Evolutionary conservation across 768 basidiomycete species (phyloP).

Genomic region (Serendipita sp.): DNA sequence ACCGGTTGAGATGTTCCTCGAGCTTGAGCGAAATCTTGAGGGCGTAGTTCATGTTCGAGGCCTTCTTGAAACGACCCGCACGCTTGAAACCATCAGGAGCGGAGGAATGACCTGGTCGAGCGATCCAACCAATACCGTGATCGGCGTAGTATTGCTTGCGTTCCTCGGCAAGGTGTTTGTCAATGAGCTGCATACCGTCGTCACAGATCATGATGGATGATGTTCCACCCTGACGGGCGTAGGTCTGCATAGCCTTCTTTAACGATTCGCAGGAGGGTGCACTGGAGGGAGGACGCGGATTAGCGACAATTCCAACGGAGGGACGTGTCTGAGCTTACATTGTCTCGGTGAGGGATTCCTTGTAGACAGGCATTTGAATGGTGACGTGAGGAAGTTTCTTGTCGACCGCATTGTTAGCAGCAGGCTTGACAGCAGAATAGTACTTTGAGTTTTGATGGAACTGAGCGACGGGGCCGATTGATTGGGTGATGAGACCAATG

Average conservation of each 20-base stretch:
- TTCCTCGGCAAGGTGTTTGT: constrained; percentile 15
- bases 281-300: neutral
- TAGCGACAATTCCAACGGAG: too few relatives aligned
- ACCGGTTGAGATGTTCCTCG: constrained; percentile 16
- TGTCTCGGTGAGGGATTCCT: constrained; percentile 11
- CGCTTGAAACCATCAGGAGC: constrained; percentile 19
- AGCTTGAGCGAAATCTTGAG: constrained; percentile 45
- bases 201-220: constrained; percentile 25
- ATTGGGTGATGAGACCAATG: constrained; percentile 21
- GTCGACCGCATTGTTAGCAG: constrained; percentile 3
- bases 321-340: neutral
- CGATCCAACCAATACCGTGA: constrained; percentile 20
- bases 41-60: constrained; percentile 77
- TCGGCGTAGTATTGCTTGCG: constrained; percentile 21
- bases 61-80: constrained; percentile 29
- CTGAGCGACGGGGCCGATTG: constrained; percentile 30
- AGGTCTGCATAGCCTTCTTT: constrained; percentile 23
- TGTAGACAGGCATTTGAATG: constrained; percentile 21
- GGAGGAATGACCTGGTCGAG: constrained; percentile 35
- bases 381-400: constrained; percentile 8
- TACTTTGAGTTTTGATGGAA: constrained; percentile 33
- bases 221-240: constrained; percentile 26
- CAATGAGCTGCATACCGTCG: constrained; percentile 24
- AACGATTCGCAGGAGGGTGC: constrained; percentile 18
- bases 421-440: constrained; percentile 13